A percentile compares a stretch with the other conserved stretches of the same genome.
These are phyloP conservation scores for Lactarius sp. DNA, from an alignment of 768 basidiomycete species.

Conservation along the genomic window DNA sequence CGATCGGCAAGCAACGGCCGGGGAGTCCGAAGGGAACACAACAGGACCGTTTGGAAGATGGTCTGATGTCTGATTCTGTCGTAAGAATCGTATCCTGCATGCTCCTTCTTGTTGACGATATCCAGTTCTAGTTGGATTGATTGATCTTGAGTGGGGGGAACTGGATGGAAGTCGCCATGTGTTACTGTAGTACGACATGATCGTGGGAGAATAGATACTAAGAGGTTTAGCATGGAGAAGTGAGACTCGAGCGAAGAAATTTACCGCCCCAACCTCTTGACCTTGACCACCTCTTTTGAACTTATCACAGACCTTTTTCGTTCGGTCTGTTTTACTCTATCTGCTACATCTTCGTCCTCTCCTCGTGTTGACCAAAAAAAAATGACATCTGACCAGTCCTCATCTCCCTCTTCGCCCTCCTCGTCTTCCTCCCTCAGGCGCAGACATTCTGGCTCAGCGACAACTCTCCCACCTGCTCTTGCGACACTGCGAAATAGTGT, in stretches of 20 bases:
- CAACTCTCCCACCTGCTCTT: constrained; percentile 32
- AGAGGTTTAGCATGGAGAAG: too few relatives aligned
- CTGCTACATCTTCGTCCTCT: background rate
- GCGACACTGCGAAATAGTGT: constrained; percentile 28
- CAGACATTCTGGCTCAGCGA: constrained; percentile 57
- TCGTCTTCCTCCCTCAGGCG: constrained; percentile 37
- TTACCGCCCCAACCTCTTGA: background rate
- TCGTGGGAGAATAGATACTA: constrained; percentile 12
- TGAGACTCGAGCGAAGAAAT: background rate
- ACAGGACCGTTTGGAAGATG: too few relatives aligned
- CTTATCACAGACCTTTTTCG: background rate
- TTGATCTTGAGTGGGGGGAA: too few relatives aligned
- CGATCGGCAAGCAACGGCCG: too few relatives aligned
- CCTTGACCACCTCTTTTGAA: background rate
- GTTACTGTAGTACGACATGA: background rate
- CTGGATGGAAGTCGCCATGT: too few relatives aligned
- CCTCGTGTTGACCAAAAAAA: background rate
- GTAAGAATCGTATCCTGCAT: too few relatives aligned
- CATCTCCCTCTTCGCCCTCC: background rate
- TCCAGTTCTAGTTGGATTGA: too few relatives aligned
- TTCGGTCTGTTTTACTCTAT: background rate
- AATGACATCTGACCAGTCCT: constrained; percentile 17
- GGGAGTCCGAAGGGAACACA: too few relatives aligned
- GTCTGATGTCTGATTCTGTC: too few relatives aligned
- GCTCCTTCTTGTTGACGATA: too few relatives aligned